Evolutionary conservation across 75 land plant species (phyloP).

Genomic region (Azolla pinnata): DNA sequence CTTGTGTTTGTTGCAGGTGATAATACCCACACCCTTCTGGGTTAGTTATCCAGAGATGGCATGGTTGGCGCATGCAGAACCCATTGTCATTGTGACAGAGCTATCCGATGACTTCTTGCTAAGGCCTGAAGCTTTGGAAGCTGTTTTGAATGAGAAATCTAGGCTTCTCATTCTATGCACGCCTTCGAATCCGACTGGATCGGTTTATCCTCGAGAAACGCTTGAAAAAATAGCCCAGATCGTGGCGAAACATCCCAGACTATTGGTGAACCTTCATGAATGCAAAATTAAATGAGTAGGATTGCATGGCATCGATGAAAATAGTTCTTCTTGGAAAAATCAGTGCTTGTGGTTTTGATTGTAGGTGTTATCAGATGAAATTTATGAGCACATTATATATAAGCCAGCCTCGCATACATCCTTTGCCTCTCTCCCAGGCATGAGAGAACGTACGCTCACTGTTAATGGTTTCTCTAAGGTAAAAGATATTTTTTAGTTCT

Average conservation of each 20-base stretch:
- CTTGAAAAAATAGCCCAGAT: constrained; percentile 80
- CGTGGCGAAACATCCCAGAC: constrained; percentile 79
- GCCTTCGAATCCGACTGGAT: constrained; percentile 98
- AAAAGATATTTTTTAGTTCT: no score
- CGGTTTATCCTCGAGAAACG: constrained; percentile 61
- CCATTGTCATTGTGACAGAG: constrained; percentile 62
- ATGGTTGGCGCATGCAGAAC: constrained; percentile 78
- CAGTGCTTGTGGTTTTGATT: neutral
- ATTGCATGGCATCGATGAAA: neutral
- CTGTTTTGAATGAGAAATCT: constrained; percentile 70
- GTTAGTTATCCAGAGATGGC: constrained; percentile 98
- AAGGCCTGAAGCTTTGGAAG: constrained; percentile 63
- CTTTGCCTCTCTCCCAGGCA: constrained; percentile 97
- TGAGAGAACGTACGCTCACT: constrained; percentile 90
- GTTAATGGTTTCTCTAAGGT: constrained; percentile 99
- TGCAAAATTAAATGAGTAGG: no score
- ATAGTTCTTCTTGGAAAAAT: neutral
- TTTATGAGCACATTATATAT: constrained; percentile 94
- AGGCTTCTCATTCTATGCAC: constrained; percentile 80
- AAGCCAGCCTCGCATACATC: constrained; percentile 82
- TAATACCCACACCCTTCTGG: constrained; percentile 93
- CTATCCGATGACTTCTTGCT: constrained; percentile 71
- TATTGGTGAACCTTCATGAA: no score
- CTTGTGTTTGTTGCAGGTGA: constrained; percentile 44
- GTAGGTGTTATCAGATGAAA: constrained; percentile 96